phyloP scores from a whole-genome alignment of 306 rosid genomes.

The Betula pendula region DNA sequence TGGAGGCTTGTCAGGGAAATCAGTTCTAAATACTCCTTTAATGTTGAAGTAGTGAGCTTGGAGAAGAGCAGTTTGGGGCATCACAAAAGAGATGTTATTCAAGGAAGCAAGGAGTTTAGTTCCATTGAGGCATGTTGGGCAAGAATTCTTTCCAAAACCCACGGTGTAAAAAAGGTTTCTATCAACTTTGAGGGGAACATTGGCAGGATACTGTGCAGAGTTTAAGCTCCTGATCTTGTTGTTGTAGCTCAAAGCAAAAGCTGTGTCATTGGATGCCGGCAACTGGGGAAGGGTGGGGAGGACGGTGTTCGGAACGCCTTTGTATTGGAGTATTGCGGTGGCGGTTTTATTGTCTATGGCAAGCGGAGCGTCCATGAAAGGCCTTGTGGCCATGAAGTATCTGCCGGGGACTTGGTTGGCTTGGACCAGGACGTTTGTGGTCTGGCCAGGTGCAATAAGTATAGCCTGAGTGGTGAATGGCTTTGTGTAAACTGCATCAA shows the following conservation, averaged over 20 bases:
- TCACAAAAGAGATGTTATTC: constrained; percentile 72
- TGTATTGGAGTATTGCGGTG: constrained; percentile 78
- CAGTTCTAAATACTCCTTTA: constrained; percentile 67
- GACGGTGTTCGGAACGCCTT: constrained; percentile 58
- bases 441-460: constrained; percentile 80
- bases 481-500: constrained; percentile 85
- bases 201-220: constrained; percentile 61
- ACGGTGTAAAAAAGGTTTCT: constrained; percentile 64
- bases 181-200: constrained; percentile 75
- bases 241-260: constrained; percentile 51
- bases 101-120: constrained; percentile 75
- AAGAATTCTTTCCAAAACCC: constrained; percentile 65
- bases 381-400: constrained; percentile 68
- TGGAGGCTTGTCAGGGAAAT: constrained; percentile 71
- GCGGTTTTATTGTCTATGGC: constrained; percentile 74
- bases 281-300: constrained; percentile 66
- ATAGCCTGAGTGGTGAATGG: constrained; percentile 73
- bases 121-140: constrained; percentile 74
- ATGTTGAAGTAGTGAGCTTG: constrained; percentile 75
- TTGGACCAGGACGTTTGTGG: constrained; percentile 74
- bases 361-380: constrained; percentile 73
- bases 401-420: constrained; percentile 61
- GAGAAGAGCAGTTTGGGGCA: constrained; percentile 77
- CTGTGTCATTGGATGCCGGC: constrained; percentile 62
- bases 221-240: constrained; percentile 64